phyloP scores from a whole-genome alignment of 2,329 filamentous ascomycete species.

The Calonectria leucothoes region DNA sequence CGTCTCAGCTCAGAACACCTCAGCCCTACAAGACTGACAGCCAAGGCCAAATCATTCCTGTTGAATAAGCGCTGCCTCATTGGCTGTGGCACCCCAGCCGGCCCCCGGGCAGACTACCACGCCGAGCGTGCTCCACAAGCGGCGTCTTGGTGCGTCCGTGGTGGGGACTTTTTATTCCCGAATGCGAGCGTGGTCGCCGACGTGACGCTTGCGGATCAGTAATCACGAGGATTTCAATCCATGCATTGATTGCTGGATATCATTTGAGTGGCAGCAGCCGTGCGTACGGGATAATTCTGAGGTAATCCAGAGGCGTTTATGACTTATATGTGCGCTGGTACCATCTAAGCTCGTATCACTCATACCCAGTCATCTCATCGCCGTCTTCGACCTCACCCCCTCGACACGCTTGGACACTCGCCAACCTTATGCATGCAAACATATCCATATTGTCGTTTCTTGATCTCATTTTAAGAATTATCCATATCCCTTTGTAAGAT shows the following conservation, averaged over 20 bases:
- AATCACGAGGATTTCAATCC: neutral
- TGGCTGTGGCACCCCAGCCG: conserved; percentile 24
- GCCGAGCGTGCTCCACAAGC: conserved; percentile 23
- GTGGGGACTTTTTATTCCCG: neutral
- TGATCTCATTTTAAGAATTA: neutral
- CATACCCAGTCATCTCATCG: neutral
- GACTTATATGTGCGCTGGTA: neutral
- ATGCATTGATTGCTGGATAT: neutral
- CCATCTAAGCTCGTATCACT: neutral
- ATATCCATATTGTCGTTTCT: neutral
- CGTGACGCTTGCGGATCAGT: neutral
- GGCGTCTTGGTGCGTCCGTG: neutral
- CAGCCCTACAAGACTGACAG: conserved; percentile 16
- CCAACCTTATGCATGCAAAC: no score
- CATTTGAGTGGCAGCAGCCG: neutral
- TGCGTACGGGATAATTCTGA: no score
- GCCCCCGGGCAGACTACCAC: conserved; percentile 27
- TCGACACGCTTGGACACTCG: neutral
- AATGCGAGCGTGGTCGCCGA: neutral
- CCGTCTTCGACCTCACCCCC: neutral
- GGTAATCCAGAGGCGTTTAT: neutral
- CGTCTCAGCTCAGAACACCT: neutral
- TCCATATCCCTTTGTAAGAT: conserved; percentile 3
- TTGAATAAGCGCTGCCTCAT: conserved; percentile 37
- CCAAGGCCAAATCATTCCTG: conserved; percentile 6